Conservation (phyloP, 2,329 filamentous ascomycete genomes). For the Hymenoscyphus repandus region DNA sequence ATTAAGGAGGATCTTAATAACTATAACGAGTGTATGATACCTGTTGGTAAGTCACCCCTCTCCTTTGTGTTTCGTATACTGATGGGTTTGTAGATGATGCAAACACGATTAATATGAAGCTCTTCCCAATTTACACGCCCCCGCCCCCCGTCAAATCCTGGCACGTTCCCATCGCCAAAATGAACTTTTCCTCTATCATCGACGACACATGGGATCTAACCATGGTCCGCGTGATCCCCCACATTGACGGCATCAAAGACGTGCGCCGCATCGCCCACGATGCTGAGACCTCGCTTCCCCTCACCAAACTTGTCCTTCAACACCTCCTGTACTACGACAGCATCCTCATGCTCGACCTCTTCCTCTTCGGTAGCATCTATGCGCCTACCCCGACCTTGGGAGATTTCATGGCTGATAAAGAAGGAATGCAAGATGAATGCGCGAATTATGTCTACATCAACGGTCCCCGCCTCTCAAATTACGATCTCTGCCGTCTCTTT, state of each 20-base stretch:
- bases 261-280: conserved; percentile 77
- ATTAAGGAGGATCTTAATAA: conserved; percentile 87
- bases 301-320: conserved; percentile 80
- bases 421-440: conserved; percentile 79
- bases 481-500: conserved; percentile 76
- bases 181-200: conserved; percentile 58
- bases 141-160: conserved; percentile 76
- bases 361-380: conserved; percentile 90
- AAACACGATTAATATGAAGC: conserved; percentile 93
- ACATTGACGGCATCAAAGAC: conserved; percentile 88
- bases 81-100: conserved; percentile 62
- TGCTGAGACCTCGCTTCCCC: conserved; percentile 79
- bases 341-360: conserved; percentile 85
- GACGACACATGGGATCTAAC: conserved; percentile 71
- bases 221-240: conserved; percentile 71
- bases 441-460: conserved; percentile 62
- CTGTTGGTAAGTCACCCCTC: conserved; percentile 61
- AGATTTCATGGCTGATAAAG: conserved; percentile 70
- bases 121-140: conserved; percentile 76
- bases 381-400: conserved; percentile 73
- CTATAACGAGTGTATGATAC: conserved; percentile 98
- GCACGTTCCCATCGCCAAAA: conserved; percentile 81
- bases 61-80: background rate
- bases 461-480: conserved; percentile 43
- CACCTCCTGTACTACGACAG: conserved; percentile 93